These are phyloP conservation scores for Miscanthus sacchariflorus DNA, from an alignment of 202 grass and related monocot genomes.

Conservation along the genomic window DNA sequence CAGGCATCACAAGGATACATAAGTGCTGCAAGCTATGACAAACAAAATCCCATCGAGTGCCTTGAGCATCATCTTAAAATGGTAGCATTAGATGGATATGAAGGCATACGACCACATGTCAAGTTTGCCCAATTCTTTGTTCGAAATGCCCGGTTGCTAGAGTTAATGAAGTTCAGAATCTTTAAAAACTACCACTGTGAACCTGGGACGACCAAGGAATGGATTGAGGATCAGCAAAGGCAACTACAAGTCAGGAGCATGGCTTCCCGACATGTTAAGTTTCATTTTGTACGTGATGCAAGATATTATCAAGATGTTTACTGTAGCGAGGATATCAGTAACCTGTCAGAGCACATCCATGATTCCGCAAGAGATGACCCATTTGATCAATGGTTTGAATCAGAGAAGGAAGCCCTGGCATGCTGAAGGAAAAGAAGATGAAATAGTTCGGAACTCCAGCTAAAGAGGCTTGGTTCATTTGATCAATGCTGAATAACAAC, in stretches of 20 bases:
- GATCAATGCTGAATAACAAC: neutral
- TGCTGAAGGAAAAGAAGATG: neutral
- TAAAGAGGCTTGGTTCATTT: neutral
- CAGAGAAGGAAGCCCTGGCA: too few relatives aligned
- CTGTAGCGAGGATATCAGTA: too few relatives aligned
- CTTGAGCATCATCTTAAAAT: neutral
- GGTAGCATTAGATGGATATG: neutral
- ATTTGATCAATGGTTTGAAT: neutral
- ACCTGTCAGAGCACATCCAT: neutral
- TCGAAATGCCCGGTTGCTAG: neutral
- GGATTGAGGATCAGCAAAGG: neutral
- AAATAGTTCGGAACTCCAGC: neutral
- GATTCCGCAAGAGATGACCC: neutral
- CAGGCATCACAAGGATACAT: neutral
- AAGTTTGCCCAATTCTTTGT: conserved; percentile 3
- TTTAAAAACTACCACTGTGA: neutral
- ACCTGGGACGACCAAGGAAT: neutral
- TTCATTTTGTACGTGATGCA: neutral
- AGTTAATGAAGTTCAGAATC: conserved; percentile 2
- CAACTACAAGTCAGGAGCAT: neutral
- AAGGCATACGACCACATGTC: neutral
- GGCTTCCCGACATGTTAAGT: neutral
- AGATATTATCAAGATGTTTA: neutral
- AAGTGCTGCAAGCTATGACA: neutral
- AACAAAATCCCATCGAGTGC: neutral